Percentiles rank a stretch among this genome's conserved stretches.
Evolutionary conservation across 1,284 basidiomycete genomes (phyloP).

Genomic region (Apiotrichum mycotoxinovorans): DNA sequence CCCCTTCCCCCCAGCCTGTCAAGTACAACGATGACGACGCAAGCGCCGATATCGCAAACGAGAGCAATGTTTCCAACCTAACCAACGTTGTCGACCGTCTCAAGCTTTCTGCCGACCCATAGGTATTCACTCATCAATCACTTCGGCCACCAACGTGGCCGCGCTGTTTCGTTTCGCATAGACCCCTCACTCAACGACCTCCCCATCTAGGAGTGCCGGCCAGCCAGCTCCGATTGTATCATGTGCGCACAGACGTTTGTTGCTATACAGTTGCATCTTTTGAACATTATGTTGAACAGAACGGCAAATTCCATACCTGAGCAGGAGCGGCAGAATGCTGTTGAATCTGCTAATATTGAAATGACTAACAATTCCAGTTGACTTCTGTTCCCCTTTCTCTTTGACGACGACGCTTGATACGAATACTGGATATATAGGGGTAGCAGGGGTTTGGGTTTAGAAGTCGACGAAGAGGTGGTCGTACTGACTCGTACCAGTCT

Average conservation of each 20-base stretch:
- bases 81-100: not conserved
- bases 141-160: no score
- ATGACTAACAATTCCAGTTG: no score
- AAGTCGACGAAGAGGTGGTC: slow-evolving; percentile 51
- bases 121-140: not conserved
- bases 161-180: no score
- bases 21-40: not conserved
- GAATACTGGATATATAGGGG: no score
- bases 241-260: not conserved
- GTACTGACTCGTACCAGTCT: slow-evolving; percentile 46
- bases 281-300: not conserved
- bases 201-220: no score
- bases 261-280: not conserved
- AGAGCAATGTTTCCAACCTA: not conserved
- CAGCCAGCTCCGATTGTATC: not conserved
- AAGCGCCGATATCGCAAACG: not conserved
- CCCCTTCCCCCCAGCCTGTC: not conserved
- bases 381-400: no score
- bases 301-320: not conserved
- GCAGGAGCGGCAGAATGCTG: not conserved
- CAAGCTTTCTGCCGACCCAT: not conserved
- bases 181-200: no score
- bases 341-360: no score
- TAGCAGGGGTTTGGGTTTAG: slow-evolving; percentile 17
- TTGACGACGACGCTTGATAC: no score